Evolutionary conservation across 2,329 filamentous ascomycete genomes (phyloP).

Genomic region (Westerdykella ornata): DNA sequence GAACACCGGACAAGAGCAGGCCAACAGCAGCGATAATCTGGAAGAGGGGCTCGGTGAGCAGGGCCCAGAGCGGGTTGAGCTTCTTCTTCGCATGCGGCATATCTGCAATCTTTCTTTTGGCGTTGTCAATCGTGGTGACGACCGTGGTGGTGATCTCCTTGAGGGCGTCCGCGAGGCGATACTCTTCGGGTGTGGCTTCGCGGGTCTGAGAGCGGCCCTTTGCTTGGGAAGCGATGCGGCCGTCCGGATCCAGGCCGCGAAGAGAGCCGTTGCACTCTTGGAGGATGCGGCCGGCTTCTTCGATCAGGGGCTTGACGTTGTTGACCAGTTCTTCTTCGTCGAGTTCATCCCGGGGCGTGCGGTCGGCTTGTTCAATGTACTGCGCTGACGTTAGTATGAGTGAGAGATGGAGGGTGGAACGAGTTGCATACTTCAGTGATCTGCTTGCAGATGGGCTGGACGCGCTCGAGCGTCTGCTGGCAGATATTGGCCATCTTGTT

Average conservation of each 20-base stretch:
- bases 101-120: slow-evolving; percentile 79
- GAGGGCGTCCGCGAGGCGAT: slow-evolving; percentile 73
- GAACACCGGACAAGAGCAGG: slow-evolving; percentile 70
- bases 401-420: not conserved
- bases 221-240: slow-evolving; percentile 74
- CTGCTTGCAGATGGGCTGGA: slow-evolving; percentile 78
- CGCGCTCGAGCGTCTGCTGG: slow-evolving; percentile 71
- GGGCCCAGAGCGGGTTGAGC: slow-evolving; percentile 80
- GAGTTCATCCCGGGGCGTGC: slow-evolving; percentile 75
- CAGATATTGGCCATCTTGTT: slow-evolving; percentile 67
- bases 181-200: slow-evolving; percentile 76
- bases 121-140: slow-evolving; percentile 74
- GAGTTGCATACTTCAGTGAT: slow-evolving; percentile 63
- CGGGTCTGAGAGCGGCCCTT: slow-evolving; percentile 70
- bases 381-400: slow-evolving; percentile 36
- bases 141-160: slow-evolving; percentile 81
- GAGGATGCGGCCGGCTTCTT: slow-evolving; percentile 75
- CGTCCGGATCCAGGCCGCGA: slow-evolving; percentile 82
- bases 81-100: slow-evolving; percentile 96
- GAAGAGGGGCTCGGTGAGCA: slow-evolving; percentile 78
- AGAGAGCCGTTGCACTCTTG: slow-evolving; percentile 82
- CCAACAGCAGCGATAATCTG: slow-evolving; percentile 90
- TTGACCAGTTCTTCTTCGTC: slow-evolving; percentile 86
- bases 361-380: slow-evolving; percentile 73
- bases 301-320: slow-evolving; percentile 79